Conservation (phyloP, 768 basidiomycete species). For the Auriscalpium orientale region DNA sequence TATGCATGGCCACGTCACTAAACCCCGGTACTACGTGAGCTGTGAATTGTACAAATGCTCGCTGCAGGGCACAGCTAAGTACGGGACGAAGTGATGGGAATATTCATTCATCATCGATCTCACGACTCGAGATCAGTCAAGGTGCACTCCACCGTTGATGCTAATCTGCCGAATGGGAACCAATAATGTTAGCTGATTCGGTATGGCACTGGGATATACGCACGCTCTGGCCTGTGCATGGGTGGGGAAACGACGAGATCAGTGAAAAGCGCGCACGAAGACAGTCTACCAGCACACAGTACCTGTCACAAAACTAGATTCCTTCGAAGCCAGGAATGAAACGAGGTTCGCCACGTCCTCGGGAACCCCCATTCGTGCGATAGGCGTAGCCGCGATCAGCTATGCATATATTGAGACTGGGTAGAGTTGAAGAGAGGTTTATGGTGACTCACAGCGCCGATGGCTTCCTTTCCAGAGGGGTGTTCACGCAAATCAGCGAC, state of each 20-base stretch:
- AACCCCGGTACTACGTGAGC: too few relatives aligned
- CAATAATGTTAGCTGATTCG: too few relatives aligned
- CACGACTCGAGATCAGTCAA: too few relatives aligned
- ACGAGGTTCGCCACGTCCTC: conserved; percentile 16
- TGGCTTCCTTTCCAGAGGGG: not conserved
- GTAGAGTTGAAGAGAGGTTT: not conserved
- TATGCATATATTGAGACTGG: not conserved
- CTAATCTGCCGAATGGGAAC: too few relatives aligned
- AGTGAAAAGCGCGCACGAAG: not conserved
- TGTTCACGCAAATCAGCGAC: not conserved
- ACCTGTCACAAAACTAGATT: conserved; percentile 16
- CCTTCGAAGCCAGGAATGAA: conserved; percentile 12
- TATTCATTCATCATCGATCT: too few relatives aligned
- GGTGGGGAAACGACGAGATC: not conserved
- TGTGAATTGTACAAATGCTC: too few relatives aligned
- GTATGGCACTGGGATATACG: not conserved
- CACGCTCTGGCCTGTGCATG: not conserved
- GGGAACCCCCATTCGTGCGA: conserved; percentile 1
- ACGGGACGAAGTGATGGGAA: too few relatives aligned
- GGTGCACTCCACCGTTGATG: too few relatives aligned
- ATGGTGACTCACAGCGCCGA: not conserved
- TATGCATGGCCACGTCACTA: too few relatives aligned
- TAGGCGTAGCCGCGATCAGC: not conserved
- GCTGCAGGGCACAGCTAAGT: too few relatives aligned
- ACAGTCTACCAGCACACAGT: not conserved